Base-by-base conservation (phyloP, 768 basidiomycete species). In the Strobilomyces confusus region DNA sequence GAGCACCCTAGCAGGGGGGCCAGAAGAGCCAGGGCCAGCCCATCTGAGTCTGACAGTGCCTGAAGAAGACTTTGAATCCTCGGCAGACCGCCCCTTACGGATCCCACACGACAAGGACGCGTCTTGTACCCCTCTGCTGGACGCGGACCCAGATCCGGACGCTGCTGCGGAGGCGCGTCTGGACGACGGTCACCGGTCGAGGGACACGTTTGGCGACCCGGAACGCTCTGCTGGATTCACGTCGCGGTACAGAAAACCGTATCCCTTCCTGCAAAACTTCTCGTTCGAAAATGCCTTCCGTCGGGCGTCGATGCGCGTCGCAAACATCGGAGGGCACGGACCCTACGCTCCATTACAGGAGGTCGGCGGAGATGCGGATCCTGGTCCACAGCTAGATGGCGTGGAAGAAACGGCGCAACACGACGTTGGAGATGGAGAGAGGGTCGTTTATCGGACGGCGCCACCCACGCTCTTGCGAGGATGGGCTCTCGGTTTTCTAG, bases 221-320 rank as follows among this genome's bases (percentile, higher is more conserved):
- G 85, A 86, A 66, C 71, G 70, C 15, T 72, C 70, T 44, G 74
- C 72, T 20, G 78, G 70, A 19, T 51, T 62, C 3, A 69, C 76
- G 36, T 73, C 75, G 12, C 67, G 70, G 32, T 65, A 68, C 29
- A 70, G 75, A 40, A 71, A 76, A 49, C 70, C 73, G 26, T 79
- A 74, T 56, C 55, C 73, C 0, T 67, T 78, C 0, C 73, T 81
- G 6, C 84, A 84, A 0, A 82, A 86, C 1, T 65, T 88, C 58
- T 82, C 79, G 11, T 70, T 89, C 45, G 80, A 78, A 59, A 72
- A 76, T 29, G 77, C 87, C 26, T 56, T 90, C 6, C 76, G 80
- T 14, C 76, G 86, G 19, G 83, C 84, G 46, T 89, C 87, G 11
- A 64, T 86, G 54, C 83, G 92, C 17, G 89, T 94, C n/a, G 91